Evolutionary conservation across 1,139 yeast genomes (phyloP).

Genomic region (Geotrichum klebahnii): DNA sequence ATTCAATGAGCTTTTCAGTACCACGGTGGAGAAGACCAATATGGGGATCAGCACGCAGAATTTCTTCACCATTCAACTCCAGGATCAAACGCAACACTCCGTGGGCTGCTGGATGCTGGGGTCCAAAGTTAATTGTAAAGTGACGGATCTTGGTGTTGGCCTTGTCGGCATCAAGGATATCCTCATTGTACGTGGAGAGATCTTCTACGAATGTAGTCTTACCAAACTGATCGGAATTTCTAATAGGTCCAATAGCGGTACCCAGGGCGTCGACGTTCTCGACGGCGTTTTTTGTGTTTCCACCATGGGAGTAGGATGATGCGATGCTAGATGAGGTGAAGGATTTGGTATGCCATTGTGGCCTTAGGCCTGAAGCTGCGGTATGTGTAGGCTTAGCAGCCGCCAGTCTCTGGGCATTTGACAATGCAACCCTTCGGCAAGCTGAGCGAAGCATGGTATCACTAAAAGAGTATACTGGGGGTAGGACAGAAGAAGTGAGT

Average conservation of each 20-base stretch:
- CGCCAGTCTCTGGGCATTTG: background rate
- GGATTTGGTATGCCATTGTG: slow-evolving; percentile 5
- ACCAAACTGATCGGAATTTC: slow-evolving; percentile 35
- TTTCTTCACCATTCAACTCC: slow-evolving; percentile 86
- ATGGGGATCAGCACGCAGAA: slow-evolving; percentile 83
- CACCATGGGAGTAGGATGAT: slow-evolving; percentile 18
- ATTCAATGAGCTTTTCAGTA: slow-evolving; percentile 80
- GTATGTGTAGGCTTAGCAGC: background rate
- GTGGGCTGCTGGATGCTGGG: slow-evolving; percentile 94
- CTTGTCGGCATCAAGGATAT: slow-evolving; percentile 29
- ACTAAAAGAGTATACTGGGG: background rate
- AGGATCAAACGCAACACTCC: slow-evolving; percentile 84
- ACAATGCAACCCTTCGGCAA: background rate
- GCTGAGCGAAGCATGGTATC: background rate
- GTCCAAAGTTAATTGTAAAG: slow-evolving; percentile 86
- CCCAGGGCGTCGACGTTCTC: slow-evolving; percentile 31
- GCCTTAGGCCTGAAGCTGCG: background rate
- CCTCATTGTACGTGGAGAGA: slow-evolving; percentile 29
- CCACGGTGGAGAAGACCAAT: slow-evolving; percentile 86
- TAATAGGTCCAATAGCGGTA: slow-evolving; percentile 38
- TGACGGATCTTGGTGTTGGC: slow-evolving; percentile 61
- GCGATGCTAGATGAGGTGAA: slow-evolving; percentile 18
- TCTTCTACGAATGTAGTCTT: slow-evolving; percentile 39
- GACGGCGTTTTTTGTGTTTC: slow-evolving; percentile 21
- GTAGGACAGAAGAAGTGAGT: too few species aligned